Base-by-base conservation (phyloP, 2,329 filamentous ascomycete species). In the Cryphonectria nitschkei region DNA sequence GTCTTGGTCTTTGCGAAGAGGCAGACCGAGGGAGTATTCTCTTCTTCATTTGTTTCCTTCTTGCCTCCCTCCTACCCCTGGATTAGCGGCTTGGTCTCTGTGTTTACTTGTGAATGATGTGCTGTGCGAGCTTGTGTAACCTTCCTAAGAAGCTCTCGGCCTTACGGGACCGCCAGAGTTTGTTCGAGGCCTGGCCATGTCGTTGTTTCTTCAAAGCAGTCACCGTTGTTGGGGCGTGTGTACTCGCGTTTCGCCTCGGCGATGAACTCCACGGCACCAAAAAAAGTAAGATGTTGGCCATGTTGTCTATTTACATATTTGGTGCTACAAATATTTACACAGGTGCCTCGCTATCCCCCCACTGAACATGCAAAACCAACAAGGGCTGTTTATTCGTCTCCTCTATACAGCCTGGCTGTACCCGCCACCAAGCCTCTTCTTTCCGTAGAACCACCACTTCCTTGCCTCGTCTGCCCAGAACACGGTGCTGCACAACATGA, bases 381-480 rank as follows among this genome's bases (percentile, higher is more conserved):
- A 60, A 54, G 14, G 46, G 37, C 41, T 22, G 26, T 9, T 37
- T 56, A 52, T 58, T 52, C 63, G 65, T 62, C 61, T 22, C 43
- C 16, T 34, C 78, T 84, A 92, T 74, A 92, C 90, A 75, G 87
- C 86, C 79, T 89, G 87, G 78, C 90, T 92, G 78, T 92, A 93
- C 68, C 88, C 87, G 72, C 80, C 81, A n/a, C 85, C 84, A 72
- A 88, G 80, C 77, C 87, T 85, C 80, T 86, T 83, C 77, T 84
- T 84, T 65, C 89, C 85, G 75, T 89, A 88, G 77, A 85, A 87
- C 77, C 87, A 88, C 84, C 91, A 97, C 82, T 99, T 99, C 78
- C 96, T 87, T 60, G 86, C 86, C 83, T 99, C 96, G 80, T 99
- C 96, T 16, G 90, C 94, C 93, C 94, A 98, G 80, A 99, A 97